Percentiles rank a stretch among this genome's conserved stretches.
Conservation (phyloP, 139 green algal species). For the Picocystis salinarum region DNA sequence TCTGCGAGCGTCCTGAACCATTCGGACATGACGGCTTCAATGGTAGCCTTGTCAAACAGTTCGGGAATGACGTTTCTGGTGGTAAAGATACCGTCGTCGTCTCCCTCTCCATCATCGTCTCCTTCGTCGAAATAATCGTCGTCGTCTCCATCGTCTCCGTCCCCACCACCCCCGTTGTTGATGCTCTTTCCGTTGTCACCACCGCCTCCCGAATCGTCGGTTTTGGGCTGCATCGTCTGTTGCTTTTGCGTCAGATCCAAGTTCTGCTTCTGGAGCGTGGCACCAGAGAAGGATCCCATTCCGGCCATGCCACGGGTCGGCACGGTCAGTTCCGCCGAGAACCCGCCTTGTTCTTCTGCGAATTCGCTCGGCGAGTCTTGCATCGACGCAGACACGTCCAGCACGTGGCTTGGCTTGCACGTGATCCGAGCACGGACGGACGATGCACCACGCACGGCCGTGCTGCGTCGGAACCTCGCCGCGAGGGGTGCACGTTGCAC, state of each 20-base stretch:
- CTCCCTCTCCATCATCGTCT: slow-evolving; percentile 26
- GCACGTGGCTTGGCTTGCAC: too few species aligned
- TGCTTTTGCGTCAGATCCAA: slow-evolving; percentile 26
- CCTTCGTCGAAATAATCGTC: slow-evolving; percentile 77
- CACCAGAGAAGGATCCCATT: not conserved
- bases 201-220: slow-evolving; percentile 61
- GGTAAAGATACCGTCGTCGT: slow-evolving; percentile 7
- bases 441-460: too few species aligned
- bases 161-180: slow-evolving; percentile 70
- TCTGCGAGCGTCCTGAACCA: slow-evolving; percentile 72
- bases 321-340: slow-evolving; percentile 2
- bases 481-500: too few species aligned
- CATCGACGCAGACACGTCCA: too few species aligned
- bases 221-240: slow-evolving; percentile 18
- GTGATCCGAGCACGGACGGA: too few species aligned
- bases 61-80: slow-evolving; percentile 9
- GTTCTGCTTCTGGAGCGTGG: slow-evolving; percentile 12
- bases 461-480: too few species aligned
- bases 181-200: slow-evolving; percentile 65
- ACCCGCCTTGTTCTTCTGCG: too few species aligned
- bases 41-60: slow-evolving; percentile 73
- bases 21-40: slow-evolving; percentile 68
- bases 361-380: too few species aligned
- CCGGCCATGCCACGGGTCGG: slow-evolving; percentile 2
- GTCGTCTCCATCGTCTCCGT: slow-evolving; percentile 59